Base-by-base conservation (phyloP, 495 filamentous ascomycete species). In the Penicillium dipodomyicola region DNA sequence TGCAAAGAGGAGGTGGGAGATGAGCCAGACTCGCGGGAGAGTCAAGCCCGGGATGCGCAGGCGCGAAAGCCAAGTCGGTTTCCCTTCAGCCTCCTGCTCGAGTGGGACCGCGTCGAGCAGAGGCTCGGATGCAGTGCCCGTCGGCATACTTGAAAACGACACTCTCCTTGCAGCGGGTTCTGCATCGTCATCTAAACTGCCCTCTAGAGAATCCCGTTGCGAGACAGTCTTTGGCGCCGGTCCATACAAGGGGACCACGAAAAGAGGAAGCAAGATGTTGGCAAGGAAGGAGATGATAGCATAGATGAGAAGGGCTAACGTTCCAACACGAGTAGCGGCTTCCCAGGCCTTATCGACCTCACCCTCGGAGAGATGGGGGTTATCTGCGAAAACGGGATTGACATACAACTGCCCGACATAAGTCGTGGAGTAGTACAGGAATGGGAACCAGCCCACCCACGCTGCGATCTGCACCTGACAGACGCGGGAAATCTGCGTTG, bases 391-490 rank as follows among this genome's bases (percentile, higher is more conserved):
- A 53, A 80, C 87, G 1, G 90, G 90, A 64, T 95, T 86, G 39
- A 87, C 87, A 65, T 95, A 94, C 51, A 95, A 86, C 68, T 96
- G 90, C 50, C 87, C 92, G 63, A 96, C 86, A 69, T 92, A 96
- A 27, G 89, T 94, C 1, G 90, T 94, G 7, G 91, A 88, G 74
- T 96, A 96, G 72, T 92, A 96, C 0, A 96, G 78, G 75, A 96
- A 93, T 17, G 92, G 92, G 65, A 96, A 96, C 88, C 92, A 96
- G 56, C 89, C 92, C 59, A 96, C 86, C 92, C 92, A 96, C 25
- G 89, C 89, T 54, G 87, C 90, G 64, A 96, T 83, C 68, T 96
- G 91, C 0, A 94, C 90, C 59, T 89, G 76, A 70, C 92, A 96
- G 57, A 96, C 88, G 62, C 84, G 87, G 20, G 80, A 76, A 62